These are phyloP conservation scores for Trifolium subterraneum DNA, from an alignment of 306 rosid species.

Conservation along the genomic window DNA sequence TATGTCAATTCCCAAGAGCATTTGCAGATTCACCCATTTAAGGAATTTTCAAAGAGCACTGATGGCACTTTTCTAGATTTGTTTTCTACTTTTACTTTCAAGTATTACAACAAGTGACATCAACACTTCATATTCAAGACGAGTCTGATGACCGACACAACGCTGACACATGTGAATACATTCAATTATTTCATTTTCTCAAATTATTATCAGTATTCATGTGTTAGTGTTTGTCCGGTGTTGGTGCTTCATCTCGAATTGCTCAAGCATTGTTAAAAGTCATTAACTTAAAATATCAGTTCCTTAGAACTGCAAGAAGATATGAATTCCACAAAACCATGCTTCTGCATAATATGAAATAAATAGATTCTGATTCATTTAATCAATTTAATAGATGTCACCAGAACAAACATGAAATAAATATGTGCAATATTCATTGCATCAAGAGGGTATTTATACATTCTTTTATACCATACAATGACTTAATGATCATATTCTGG, in stretches of 20 bases:
- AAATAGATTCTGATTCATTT: conserved; percentile 19
- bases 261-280: not conserved
- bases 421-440: conserved; percentile 39
- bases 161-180: not conserved
- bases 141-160: not conserved
- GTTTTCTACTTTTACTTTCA: not conserved
- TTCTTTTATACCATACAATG: conserved; percentile 46
- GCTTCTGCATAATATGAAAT: not conserved
- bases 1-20: too few relatives aligned
- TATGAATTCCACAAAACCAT: conserved; percentile 16
- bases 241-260: not conserved
- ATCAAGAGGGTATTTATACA: conserved; percentile 29
- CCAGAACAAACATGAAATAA: conserved; percentile 32
- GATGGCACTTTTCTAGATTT: not conserved
- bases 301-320: conserved; percentile 9
- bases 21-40: too few relatives aligned
- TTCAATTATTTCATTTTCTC: not conserved
- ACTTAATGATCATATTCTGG: conserved; percentile 37
- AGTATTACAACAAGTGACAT: not conserved
- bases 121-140: not conserved
- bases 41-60: not conserved
- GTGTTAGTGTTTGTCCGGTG: not conserved
- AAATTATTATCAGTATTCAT: too few relatives aligned
- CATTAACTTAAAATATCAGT: not conserved
- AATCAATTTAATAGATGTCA: conserved; percentile 1